A percentile compares a stretch with the other conserved stretches of the same genome.
These are phyloP conservation scores for Cucumis variabilis DNA, from an alignment of 331 rosid genomes.

Conservation along the genomic window DNA sequence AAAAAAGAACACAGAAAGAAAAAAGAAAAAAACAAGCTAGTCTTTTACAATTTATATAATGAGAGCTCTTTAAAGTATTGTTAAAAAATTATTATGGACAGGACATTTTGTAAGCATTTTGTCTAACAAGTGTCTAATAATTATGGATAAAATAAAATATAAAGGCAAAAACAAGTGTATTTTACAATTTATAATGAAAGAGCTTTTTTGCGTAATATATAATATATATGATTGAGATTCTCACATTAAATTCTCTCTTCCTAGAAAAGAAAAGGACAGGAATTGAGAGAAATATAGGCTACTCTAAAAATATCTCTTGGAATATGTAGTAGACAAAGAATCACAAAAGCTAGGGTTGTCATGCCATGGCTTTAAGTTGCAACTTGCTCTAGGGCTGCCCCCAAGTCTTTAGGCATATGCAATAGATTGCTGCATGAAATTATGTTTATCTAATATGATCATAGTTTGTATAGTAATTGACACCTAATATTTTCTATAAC, in stretches of 20 bases:
- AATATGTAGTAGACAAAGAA: not conserved
- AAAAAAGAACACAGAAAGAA: too few relatives aligned
- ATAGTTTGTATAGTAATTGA: too few relatives aligned
- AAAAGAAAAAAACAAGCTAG: too few relatives aligned
- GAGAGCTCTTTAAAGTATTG: too few relatives aligned
- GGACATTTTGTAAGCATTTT: too few relatives aligned
- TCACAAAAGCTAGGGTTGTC: constrained; percentile 12
- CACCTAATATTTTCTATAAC: too few relatives aligned
- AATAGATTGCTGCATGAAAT: not conserved
- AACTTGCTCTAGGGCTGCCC: constrained; percentile 13
- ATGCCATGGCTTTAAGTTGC: not conserved
- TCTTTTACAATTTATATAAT: too few relatives aligned
- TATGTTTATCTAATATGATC: too few relatives aligned
- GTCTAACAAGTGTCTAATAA: too few relatives aligned
- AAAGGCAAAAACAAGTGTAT: too few relatives aligned
- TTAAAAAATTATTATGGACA: too few relatives aligned
- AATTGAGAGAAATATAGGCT: constrained; percentile 22
- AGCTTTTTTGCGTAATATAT: not conserved
- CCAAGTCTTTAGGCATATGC: not conserved
- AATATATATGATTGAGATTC: constrained; percentile 24
- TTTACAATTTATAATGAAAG: not conserved
- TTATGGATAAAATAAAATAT: too few relatives aligned
- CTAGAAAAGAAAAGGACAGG: not conserved
- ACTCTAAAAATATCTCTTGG: constrained; percentile 9
- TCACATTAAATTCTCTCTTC: constrained; percentile 11